Base-by-base conservation (phyloP, 1,284 basidiomycete genomes). In the Sanghuangporus weigelae region DNA sequence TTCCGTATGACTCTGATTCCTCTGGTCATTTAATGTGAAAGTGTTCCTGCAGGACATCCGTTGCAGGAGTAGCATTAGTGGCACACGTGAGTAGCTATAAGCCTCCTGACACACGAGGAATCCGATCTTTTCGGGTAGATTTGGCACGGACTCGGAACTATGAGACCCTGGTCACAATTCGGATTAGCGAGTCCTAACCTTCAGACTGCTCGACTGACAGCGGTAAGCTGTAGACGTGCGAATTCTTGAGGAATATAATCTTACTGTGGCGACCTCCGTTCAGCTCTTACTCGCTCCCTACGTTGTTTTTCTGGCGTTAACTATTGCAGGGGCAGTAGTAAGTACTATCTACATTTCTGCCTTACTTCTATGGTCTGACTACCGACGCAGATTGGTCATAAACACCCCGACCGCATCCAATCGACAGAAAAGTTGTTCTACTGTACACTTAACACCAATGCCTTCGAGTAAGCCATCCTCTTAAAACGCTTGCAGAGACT, bases 211-310 rank as follows among this genome's bases (percentile, higher is more conserved):
- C 60, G 64, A 23, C 60, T 65, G 3, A 54, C 39, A 23, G 56
- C 60, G 8, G 64, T 65, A 46, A 50, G 64, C 60, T 26, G 23
- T 31, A 38, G 16, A n/a, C 6, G 16, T 35, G 38, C 38, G 14
- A 16, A 35, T 48, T 10, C 10, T 31, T 26, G 39, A 23, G 21
- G 31, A 35, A 44, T 40, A 19, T 5, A 42, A 35, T 56, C 42
- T 7, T 26, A 16, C 5, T 42, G 8, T 14, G 14, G 42, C 5
- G n/a, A 14, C 3, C 48, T 31, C 2, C 26, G 12, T 42, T 19
- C 38, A 68, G 67, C 60, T 68, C 48, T 60, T 68, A 46, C 50
- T 64, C 35, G 66, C 63, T 19, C 67, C 65, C 6, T 68, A 68
- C 42, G n/a, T 63, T 21, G 63, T 63, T 21, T 68, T 64, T 46